Evolutionary conservation across 257 asterid genomes (phyloP).

Genomic region (Capsicum rhomboideum): DNA sequence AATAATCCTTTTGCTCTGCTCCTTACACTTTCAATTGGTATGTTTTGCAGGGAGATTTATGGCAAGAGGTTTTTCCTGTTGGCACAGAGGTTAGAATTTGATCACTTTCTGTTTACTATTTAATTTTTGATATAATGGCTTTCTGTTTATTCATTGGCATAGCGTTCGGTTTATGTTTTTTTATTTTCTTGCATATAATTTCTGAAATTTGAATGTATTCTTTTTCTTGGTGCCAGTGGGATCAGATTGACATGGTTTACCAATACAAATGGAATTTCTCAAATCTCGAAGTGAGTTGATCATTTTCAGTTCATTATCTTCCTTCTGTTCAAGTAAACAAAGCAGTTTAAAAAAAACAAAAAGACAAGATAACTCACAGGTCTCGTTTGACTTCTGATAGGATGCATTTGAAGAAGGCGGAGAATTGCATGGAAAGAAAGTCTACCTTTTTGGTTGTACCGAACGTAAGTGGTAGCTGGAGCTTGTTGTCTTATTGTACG

Average conservation of each 20-base stretch:
- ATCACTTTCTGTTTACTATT: background rate
- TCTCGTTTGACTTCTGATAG: slow-evolving; percentile 27
- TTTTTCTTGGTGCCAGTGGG: slow-evolving; percentile 62
- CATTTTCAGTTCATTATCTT: background rate
- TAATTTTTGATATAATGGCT: background rate
- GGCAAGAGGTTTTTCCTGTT: slow-evolving; percentile 66
- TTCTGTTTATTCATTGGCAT: background rate
- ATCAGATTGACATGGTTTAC: slow-evolving; percentile 84
- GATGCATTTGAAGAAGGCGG: slow-evolving; percentile 95
- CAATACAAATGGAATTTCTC: slow-evolving; percentile 78
- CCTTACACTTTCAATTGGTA: background rate
- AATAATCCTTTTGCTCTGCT: background rate
- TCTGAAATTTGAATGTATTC: background rate
- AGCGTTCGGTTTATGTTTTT: background rate
- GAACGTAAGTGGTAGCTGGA: slow-evolving; percentile 61
- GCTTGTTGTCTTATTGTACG: background rate
- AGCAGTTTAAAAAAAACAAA: background rate
- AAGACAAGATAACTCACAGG: background rate
- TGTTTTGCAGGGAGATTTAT: slow-evolving; percentile 60
- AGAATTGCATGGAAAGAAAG: slow-evolving; percentile 50
- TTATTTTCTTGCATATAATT: background rate
- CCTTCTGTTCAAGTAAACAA: background rate
- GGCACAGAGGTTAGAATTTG: slow-evolving; percentile 55
- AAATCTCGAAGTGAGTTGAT: slow-evolving; percentile 64
- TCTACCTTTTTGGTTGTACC: slow-evolving; percentile 83